Evolutionary conservation across 148 eudicot genomes (phyloP), one percentile per base, ranked within the genome.

Genomic region (Rhododendron vialii): DNA sequence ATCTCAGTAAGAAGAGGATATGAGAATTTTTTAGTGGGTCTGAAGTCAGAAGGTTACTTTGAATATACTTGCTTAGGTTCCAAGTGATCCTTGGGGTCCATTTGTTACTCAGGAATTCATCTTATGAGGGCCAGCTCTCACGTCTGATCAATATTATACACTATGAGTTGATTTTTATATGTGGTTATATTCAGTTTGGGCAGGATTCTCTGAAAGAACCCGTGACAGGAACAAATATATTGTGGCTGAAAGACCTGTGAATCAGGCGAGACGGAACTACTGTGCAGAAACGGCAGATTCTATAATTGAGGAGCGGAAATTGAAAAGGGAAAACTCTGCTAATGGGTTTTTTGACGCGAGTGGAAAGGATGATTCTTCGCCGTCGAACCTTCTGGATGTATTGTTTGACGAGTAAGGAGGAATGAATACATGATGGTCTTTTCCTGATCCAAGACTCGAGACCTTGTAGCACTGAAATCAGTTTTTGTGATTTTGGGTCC

Each of bases 191-290:
- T 67, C 95, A 97, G 99, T 95, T 80, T 97, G 99, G 99, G 99
- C 99, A 84, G 99, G 98, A 89, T 97, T 94, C 86, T 61, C 98
- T 5, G 99, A 97, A 90, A 91, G 98, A 85, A 90, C 87, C 15
- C 99, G 99, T 47, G 98, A 97, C 45, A 98, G 98, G 53, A 93
- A 87, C 95, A 97, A 97, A 87, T 97, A 90, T 88, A 82, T 93
- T 43, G 99, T 97, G 73, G 96, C 98, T 73, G 99, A 97, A 86
- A 93, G 93, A 86, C 98, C 96, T 43, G 88, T 65, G 3, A 93
- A 94, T 84, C 94, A 92, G 80, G 85, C 83, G 61, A 90, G 90
- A 80, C 90, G 92, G 61, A 92, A 91, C 74, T 81, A 82, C 76
- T 92, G 95, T 77, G 87, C 93, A n/a, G 99, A 93, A 80, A 87